Evolutionary conservation across 2,329 filamentous ascomycete species (phyloP).

Genomic region (Sclerotinia nivalis): DNA sequence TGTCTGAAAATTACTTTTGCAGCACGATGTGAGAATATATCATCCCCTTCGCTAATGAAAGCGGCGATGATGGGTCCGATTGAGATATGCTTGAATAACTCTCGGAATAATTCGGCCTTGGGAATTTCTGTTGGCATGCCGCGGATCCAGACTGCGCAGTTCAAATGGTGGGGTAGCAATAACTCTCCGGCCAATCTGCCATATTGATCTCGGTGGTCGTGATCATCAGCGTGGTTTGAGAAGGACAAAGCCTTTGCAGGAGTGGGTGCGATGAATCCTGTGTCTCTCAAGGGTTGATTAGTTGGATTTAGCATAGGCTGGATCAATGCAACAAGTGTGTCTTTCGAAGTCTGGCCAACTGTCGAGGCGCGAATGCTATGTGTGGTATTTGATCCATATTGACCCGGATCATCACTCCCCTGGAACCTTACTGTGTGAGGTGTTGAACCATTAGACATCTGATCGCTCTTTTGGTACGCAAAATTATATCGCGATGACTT

Average conservation of each 20-base stretch:
- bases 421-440: rapidly evolving
- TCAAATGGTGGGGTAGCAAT: rapidly evolving
- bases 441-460: rapidly evolving
- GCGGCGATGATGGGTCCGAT: not conserved
- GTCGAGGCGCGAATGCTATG: not conserved
- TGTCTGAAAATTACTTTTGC: not conserved
- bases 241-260: rapidly evolving
- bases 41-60: not conserved
- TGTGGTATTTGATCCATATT: too few species aligned
- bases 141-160: conserved; percentile 1
- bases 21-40: too few species aligned
- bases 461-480: rapidly evolving
- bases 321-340: not conserved
- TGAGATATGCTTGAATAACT: not conserved
- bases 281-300: not conserved
- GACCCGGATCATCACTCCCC: not conserved
- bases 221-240: not conserved
- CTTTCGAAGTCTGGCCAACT: rapidly evolving
- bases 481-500: not conserved
- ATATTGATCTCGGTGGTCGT: rapidly evolving
- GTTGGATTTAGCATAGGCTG: not conserved
- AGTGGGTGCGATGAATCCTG: not conserved
- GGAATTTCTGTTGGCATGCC: not conserved
- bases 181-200: not conserved
- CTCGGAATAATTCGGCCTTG: not conserved